These are phyloP conservation scores for Neofusicoccum sp. DNA, from an alignment of 2,329 filamentous ascomycete genomes.

Conservation along the genomic window DNA sequence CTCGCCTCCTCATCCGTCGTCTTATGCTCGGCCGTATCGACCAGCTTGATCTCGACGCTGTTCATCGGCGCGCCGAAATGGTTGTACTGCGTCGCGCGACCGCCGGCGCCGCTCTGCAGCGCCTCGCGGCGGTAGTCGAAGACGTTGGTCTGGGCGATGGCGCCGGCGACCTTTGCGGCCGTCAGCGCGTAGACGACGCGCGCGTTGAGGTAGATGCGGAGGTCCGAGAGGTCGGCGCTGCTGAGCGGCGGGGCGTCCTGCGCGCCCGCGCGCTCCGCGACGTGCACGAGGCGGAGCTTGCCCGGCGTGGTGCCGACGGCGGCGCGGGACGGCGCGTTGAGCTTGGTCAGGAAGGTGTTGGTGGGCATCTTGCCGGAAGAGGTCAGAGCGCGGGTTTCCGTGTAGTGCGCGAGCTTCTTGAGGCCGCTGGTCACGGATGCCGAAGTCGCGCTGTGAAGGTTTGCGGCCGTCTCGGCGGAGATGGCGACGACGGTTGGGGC, in stretches of 20 bases:
- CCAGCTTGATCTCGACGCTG: conserved; percentile 73
- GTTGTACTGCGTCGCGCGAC: conserved; percentile 37
- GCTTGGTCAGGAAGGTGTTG: conserved; percentile 60
- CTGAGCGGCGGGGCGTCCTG: conserved; percentile 60
- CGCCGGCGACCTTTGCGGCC: conserved; percentile 78
- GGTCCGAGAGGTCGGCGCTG: conserved; percentile 69
- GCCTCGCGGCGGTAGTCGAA: conserved; percentile 72
- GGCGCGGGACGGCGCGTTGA: conserved; percentile 61
- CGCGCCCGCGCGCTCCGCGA: conserved; percentile 69
- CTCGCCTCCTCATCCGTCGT: conserved; percentile 57
- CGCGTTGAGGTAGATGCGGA: conserved; percentile 77
- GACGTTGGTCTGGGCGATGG: conserved; percentile 80
- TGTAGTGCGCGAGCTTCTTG: conserved; percentile 66
- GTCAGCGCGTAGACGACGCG: conserved; percentile 84
- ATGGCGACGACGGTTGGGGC: conserved; percentile 81
- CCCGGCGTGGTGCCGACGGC: conserved; percentile 62
- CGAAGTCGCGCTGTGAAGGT: conserved; percentile 63
- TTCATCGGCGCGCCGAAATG: conserved; percentile 85
- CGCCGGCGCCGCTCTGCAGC: conserved; percentile 38
- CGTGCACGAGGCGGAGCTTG: conserved; percentile 77
- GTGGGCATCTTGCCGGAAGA: conserved; percentile 72
- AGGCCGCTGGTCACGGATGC: conserved; percentile 61
- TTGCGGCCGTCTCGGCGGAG: conserved; percentile 69
- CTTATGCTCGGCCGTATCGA: conserved; percentile 59
- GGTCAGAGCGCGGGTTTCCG: conserved; percentile 65